Conservation (phyloP, 352 stramenopile species). For the Globisporangium middletonii region DNA sequence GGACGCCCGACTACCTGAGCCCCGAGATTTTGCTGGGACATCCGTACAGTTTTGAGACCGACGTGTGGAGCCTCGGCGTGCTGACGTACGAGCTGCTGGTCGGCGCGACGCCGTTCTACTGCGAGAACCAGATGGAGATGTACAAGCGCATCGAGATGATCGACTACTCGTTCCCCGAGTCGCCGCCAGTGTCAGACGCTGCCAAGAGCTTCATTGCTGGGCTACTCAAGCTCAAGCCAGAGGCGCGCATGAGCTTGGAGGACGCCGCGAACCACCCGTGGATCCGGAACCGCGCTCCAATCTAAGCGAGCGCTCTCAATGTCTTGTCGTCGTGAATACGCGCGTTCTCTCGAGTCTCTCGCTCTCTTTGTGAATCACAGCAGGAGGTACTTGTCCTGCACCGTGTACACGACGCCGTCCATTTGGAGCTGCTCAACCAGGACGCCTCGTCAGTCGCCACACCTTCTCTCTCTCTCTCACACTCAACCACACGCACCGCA, state of each 20-base stretch:
- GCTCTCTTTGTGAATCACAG: slow-evolving; percentile 17
- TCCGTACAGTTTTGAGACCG: slow-evolving; percentile 58
- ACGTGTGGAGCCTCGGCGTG: slow-evolving; percentile 82
- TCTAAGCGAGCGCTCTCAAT: slow-evolving; percentile 14
- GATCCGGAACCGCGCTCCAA: slow-evolving; percentile 33
- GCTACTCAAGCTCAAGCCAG: slow-evolving; percentile 48
- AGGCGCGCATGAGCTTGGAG: slow-evolving; percentile 52
- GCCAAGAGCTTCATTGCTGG: slow-evolving; percentile 62
- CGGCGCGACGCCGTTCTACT: slow-evolving; percentile 73
- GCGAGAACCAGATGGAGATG: slow-evolving; percentile 78
- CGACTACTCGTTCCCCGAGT: slow-evolving; percentile 52
- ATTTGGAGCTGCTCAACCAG: slow-evolving; percentile 42
- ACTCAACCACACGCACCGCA: not conserved
- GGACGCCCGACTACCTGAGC: slow-evolving; percentile 82
- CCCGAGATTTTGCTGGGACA: slow-evolving; percentile 72
- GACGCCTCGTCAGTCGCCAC: not conserved
- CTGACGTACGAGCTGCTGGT: slow-evolving; percentile 80
- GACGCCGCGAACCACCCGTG: slow-evolving; percentile 54
- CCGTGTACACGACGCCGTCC: slow-evolving; percentile 52
- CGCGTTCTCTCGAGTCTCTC: not conserved
- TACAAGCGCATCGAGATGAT: slow-evolving; percentile 66
- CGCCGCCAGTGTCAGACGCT: slow-evolving; percentile 34
- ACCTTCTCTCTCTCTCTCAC: not conserved
- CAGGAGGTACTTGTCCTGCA: slow-evolving; percentile 50
- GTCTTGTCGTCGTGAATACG: no score